A percentile compares a stretch with the other conserved stretches of the same genome.
Conservation (phyloP, 345 rosid species). For the Capsella bursapastoris region DNA sequence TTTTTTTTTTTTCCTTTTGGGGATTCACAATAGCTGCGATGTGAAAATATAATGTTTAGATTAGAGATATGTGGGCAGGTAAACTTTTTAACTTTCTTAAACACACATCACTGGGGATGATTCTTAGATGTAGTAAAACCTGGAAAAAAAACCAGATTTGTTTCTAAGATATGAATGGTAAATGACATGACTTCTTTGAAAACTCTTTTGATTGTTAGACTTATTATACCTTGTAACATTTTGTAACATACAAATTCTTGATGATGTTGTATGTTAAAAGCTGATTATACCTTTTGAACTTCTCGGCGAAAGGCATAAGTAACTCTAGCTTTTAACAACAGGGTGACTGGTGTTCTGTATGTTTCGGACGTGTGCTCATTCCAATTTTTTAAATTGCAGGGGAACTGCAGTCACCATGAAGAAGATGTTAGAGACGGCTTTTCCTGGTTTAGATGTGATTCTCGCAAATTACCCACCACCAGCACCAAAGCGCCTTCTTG, state of each 20-base stretch:
- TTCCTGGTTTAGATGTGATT: slow-evolving; percentile 77
- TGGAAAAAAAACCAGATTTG: not conserved
- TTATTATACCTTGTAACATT: not conserved
- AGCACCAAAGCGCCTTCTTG: slow-evolving; percentile 67
- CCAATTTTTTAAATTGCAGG: slow-evolving; percentile 40
- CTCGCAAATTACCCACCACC: slow-evolving; percentile 84
- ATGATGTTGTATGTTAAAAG: not conserved
- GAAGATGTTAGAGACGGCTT: slow-evolving; percentile 77
- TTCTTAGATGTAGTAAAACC: not conserved
- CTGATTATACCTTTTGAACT: slow-evolving; percentile 15
- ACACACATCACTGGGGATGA: not conserved
- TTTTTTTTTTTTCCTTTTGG: not conserved
- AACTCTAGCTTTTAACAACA: not conserved
- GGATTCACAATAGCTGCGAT: slow-evolving; percentile 4
- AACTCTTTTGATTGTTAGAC: not conserved
- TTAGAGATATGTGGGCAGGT: not conserved
- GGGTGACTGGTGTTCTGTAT: slow-evolving; percentile 3
- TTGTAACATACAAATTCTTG: too few relatives aligned
- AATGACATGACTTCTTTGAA: not conserved
- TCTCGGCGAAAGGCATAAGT: not conserved
- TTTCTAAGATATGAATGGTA: not conserved
- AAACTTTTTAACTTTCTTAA: not conserved
- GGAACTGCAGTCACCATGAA: slow-evolving; percentile 81
- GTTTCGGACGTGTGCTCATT: not conserved
- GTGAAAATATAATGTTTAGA: not conserved